Evolutionary conservation across 176 grass and related monocot genomes (phyloP), one percentile per base, ranked within the genome.

Genomic region (Musa beccarii): DNA sequence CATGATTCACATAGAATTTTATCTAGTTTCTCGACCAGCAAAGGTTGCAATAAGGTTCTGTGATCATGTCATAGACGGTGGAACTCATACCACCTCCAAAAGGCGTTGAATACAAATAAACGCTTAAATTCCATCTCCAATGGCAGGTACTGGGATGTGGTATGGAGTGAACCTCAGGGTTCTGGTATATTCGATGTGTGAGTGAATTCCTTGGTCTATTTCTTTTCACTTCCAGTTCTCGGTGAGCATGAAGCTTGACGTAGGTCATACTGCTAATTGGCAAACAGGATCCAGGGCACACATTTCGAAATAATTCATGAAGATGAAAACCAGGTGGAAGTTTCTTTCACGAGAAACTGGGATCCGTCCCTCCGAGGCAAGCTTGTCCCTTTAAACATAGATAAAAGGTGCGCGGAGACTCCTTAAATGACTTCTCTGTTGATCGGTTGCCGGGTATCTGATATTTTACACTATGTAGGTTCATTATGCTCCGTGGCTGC

Each of bases 61-160:
- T n/a, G 2, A 52, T 21, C 34, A 34, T 34, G 29, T 34, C 28
- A 29, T 29, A 29, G 28, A 29, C 2, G 28, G 28, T 29, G 28
- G 28, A 29, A 29, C 1, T 29, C 28, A 3, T 29, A 29, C 28
- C 28, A 29, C 2, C 28, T 56, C 54, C 54, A 56, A 1, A 11
- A 22, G 22, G 22, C 34, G 4, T 43, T 5, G 3, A 43, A 43
- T 6, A 43, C 34, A 6, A 43, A 43, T 43, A 43, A 43, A 43
- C 34, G 6, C 4, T 43, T 43, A 43, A 6, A 43, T 43, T 43
- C 3, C 34, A 43, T 43, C 34, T 43, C 49, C 57, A 81, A 50
- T 85, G 49, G 87, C 85, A 99, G 90, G 81, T 99, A 99, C 53
- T 99, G 95, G 95, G 90, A 91, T 81, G 10, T 99, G 84, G 88